Conservation (phyloP, 2,329 filamentous ascomycete species). For the Botryotinia narcissicola region DNA sequence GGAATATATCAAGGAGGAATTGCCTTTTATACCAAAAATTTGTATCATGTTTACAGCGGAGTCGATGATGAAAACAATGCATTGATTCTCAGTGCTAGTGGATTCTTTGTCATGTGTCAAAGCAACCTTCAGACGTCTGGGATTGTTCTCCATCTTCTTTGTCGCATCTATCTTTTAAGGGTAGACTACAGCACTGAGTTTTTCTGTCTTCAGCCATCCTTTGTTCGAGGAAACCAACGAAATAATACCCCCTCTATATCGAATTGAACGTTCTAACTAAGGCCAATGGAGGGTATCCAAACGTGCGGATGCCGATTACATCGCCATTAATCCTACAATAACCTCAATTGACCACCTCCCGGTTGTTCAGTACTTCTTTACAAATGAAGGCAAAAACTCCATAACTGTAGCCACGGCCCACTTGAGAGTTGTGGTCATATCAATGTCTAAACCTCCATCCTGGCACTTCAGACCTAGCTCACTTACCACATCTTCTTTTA, state of each 20-base stretch:
- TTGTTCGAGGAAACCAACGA: not conserved
- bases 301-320: not conserved
- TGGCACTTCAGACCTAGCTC: slow-evolving; percentile 51
- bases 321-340: not conserved
- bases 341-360: too few species aligned
- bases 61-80: not conserved
- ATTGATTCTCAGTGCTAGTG: not conserved
- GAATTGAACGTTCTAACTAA: not conserved
- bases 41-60: not conserved
- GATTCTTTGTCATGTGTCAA: not conserved
- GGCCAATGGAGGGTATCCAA: not conserved
- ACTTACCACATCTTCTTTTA: slow-evolving; percentile 48
- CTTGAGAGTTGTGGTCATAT: slow-evolving; percentile 60
- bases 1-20: not conserved
- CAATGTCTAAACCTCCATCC: slow-evolving; percentile 48
- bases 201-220: not conserved
- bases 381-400: slow-evolving; percentile 35
- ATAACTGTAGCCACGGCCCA: slow-evolving; percentile 69
- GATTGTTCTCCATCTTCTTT: not conserved
- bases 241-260: too few species aligned
- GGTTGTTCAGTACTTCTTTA: not conserved
- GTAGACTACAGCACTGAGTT: too few species aligned
- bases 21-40: not conserved
- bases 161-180: not conserved
- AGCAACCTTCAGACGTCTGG: not conserved